phyloP scores from a whole-genome alignment of 2,329 filamentous ascomycete species.

The Exophiala bonariae region DNA sequence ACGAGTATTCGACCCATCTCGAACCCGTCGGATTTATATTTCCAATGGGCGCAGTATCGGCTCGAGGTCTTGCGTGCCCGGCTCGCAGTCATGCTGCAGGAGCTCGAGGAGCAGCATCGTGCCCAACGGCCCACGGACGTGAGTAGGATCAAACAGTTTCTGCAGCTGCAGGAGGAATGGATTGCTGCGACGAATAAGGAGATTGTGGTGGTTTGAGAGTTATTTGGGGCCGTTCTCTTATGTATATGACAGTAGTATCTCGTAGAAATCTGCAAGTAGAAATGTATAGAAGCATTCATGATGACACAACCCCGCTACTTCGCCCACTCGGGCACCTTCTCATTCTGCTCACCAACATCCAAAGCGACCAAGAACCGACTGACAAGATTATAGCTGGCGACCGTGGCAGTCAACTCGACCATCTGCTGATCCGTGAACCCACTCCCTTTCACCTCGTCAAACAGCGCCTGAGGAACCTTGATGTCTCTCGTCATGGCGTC shows the following conservation, averaged over 20 bases:
- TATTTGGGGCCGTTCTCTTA: too few species aligned
- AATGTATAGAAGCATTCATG: too few species aligned
- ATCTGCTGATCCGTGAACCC: slow-evolving; percentile 70
- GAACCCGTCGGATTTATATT: slow-evolving; percentile 57
- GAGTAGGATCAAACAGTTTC: slow-evolving; percentile 30
- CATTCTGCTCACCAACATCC: slow-evolving; percentile 58
- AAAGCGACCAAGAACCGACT: slow-evolving; percentile 81
- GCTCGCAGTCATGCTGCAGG: slow-evolving; percentile 44
- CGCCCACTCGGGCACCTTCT: slow-evolving; percentile 25
- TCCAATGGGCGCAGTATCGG: slow-evolving; percentile 62
- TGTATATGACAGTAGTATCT: too few species aligned
- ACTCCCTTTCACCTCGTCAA: slow-evolving; percentile 57
- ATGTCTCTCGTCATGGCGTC: slow-evolving; percentile 83
- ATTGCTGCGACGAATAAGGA: slow-evolving; percentile 12
- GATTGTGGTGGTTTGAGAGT: slow-evolving; percentile 14
- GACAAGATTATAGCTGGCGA: slow-evolving; percentile 87
- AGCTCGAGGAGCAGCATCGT: slow-evolving; percentile 29
- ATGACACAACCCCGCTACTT: too few species aligned
- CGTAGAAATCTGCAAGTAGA: too few species aligned
- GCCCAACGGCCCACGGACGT: slow-evolving; percentile 33
- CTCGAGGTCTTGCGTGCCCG: slow-evolving; percentile 63
- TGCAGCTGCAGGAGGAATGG: slow-evolving; percentile 26
- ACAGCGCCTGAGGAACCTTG: slow-evolving; percentile 67
- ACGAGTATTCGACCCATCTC: slow-evolving; percentile 61
- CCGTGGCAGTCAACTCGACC: slow-evolving; percentile 80